These are phyloP conservation scores for Senecio squalidus DNA, from an alignment of 140 eudicot genomes.

Conservation along the genomic window DNA sequence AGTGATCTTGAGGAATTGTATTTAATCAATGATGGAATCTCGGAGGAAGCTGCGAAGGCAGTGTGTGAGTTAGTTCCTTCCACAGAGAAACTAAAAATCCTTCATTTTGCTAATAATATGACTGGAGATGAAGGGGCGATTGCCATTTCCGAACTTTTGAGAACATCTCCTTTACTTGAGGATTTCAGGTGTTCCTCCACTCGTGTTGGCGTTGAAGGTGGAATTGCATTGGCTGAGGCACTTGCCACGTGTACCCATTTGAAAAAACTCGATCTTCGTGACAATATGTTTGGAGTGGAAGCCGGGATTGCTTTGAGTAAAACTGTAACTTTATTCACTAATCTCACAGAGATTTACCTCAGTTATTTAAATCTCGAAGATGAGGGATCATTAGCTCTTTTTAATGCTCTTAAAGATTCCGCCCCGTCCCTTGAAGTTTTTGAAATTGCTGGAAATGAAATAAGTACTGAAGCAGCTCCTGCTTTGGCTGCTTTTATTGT, in stretches of 20 bases:
- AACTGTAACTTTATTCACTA: conserved; percentile 29
- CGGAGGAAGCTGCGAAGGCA: conserved; percentile 84
- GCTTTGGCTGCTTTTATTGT: conserved; percentile 38
- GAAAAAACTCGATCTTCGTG: conserved; percentile 67
- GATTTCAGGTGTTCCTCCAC: conserved; percentile 83
- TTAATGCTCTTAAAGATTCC: conserved; percentile 46
- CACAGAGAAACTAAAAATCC: conserved; percentile 52
- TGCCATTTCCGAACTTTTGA: conserved; percentile 55
- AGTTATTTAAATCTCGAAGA: conserved; percentile 66
- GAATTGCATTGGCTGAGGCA: conserved; percentile 55
- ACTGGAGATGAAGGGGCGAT: conserved; percentile 84
- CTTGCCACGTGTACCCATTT: conserved; percentile 47
- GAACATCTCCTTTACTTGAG: conserved; percentile 44
- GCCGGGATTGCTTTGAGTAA: conserved; percentile 63
- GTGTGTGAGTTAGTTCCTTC: conserved; percentile 69
- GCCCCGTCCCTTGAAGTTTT: conserved; percentile 49
- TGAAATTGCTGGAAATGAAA: conserved; percentile 80
- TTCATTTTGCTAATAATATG: conserved; percentile 82
- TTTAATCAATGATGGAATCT: conserved; percentile 73
- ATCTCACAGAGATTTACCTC: conserved; percentile 61
- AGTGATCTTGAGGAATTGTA: conserved; percentile 64
- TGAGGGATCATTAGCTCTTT: conserved; percentile 55
- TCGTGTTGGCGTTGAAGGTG: conserved; percentile 66
- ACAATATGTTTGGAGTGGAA: conserved; percentile 73
- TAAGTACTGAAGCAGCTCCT: conserved; percentile 61